Evolutionary conservation across 257 asterid genomes (phyloP).

Genomic region (Sherardia arvensis): DNA sequence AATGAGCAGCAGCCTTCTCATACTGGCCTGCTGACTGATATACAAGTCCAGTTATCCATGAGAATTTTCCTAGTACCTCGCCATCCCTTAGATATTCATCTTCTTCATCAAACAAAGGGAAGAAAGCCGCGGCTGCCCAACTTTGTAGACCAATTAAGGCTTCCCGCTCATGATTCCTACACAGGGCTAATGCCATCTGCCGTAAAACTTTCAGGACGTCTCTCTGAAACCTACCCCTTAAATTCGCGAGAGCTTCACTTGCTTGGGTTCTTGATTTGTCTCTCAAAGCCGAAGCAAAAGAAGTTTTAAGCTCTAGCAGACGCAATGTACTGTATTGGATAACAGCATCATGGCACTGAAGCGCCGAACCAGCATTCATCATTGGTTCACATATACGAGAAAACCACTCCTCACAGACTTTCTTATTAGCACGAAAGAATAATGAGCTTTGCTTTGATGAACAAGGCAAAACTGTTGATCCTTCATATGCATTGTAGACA

Average conservation of each 20-base stretch:
- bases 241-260: slow-evolving; percentile 51
- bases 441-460: slow-evolving; percentile 75
- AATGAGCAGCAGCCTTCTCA: slow-evolving; percentile 96
- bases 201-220: slow-evolving; percentile 57
- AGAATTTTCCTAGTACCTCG: slow-evolving; percentile 45
- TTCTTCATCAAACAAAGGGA: slow-evolving; percentile 64
- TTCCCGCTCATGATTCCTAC: slow-evolving; percentile 71
- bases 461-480: slow-evolving; percentile 69
- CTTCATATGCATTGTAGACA: slow-evolving; percentile 96
- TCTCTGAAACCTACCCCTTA: slow-evolving; percentile 56
- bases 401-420: slow-evolving; percentile 99
- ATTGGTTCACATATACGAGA: slow-evolving; percentile 97
- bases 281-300: slow-evolving; percentile 45
- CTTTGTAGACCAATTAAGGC: slow-evolving; percentile 75
- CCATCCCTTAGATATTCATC: slow-evolving; percentile 36
- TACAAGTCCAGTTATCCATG: slow-evolving; percentile 92
- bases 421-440: slow-evolving; percentile 92
- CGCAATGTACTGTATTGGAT: slow-evolving; percentile 72
- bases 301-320: slow-evolving; percentile 56
- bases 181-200: slow-evolving; percentile 66
- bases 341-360: slow-evolving; percentile 84
- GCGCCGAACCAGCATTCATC: slow-evolving; percentile 96
- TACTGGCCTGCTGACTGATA: slow-evolving; percentile 86
- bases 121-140: slow-evolving; percentile 67
- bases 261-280: slow-evolving; percentile 62